Conservation (phyloP, 164 flowering plant species). For the Macadamia integrifolia region DNA sequence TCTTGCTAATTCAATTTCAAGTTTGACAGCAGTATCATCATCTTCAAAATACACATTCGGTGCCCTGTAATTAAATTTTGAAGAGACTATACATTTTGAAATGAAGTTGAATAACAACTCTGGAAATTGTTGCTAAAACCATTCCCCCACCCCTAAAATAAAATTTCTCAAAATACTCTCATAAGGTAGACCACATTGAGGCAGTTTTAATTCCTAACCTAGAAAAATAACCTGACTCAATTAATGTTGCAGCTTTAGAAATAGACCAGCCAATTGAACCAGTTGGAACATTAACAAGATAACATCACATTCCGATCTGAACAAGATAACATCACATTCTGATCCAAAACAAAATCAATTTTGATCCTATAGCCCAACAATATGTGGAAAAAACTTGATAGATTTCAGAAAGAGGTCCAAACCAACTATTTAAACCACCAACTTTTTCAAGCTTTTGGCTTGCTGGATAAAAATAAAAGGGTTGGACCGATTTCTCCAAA, state of each 20-base stretch:
- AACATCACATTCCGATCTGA: background rate
- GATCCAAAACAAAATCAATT: no score
- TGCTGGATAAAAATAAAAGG: no score
- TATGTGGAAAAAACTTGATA: no score
- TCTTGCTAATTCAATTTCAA: slow-evolving; percentile 73
- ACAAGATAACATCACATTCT: background rate
- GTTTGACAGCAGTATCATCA: slow-evolving; percentile 62
- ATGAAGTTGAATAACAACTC: background rate
- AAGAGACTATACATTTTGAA: background rate
- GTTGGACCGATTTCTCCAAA: no score
- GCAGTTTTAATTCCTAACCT: no score
- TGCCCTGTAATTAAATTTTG: slow-evolving; percentile 57
- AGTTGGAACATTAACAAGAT: background rate
- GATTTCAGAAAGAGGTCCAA: no score
- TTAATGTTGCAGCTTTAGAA: background rate
- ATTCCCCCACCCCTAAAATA: background rate
- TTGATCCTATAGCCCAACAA: no score
- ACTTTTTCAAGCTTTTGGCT: no score
- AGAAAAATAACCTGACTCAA: no score
- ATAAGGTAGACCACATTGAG: no score
- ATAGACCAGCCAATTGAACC: background rate
- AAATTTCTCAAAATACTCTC: no score
- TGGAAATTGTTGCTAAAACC: background rate
- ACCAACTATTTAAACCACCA: no score
- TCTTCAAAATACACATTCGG: slow-evolving; percentile 83